A percentile compares a stretch with the other conserved stretches of the same genome.
These are phyloP conservation scores for Tremellales sp. DNA, from an alignment of 1,284 basidiomycete species.

Conservation along the genomic window DNA sequence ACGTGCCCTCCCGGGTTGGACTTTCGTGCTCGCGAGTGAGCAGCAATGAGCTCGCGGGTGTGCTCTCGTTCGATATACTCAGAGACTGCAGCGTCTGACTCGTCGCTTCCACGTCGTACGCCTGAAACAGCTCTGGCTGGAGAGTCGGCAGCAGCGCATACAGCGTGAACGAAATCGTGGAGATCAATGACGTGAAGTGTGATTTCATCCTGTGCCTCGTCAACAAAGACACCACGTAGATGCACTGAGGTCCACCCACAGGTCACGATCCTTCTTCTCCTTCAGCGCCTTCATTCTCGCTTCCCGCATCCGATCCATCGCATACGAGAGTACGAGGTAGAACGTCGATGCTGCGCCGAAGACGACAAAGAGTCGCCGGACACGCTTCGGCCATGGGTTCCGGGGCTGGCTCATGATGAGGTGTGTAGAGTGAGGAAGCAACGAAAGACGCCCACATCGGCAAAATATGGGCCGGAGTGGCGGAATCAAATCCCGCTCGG, in stretches of 20 bases:
- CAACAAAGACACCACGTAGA: neutral
- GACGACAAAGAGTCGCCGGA: constrained; percentile 31
- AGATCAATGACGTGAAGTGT: constrained; percentile 45
- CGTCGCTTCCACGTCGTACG: constrained; percentile 41
- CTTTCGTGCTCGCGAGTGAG: constrained; percentile 4
- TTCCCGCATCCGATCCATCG: constrained; percentile 36
- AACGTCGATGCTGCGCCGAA: constrained; percentile 34
- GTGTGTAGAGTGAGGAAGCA: neutral
- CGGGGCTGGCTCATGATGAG: neutral
- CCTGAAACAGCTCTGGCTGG: constrained; percentile 36
- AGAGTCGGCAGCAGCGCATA: constrained; percentile 48
- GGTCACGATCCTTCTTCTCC: constrained; percentile 33
- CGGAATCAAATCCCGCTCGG: too few relatives aligned
- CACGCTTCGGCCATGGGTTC: constrained; percentile 31
- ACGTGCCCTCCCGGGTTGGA: neutral
- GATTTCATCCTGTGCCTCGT: constrained; percentile 42
- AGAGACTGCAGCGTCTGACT: constrained; percentile 36
- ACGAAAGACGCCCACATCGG: neutral
- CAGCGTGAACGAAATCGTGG: constrained; percentile 46
- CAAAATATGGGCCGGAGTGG: too few relatives aligned
- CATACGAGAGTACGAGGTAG: constrained; percentile 36
- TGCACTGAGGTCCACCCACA: too few relatives aligned
- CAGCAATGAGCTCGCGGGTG: constrained; percentile 1
- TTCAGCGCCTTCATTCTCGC: constrained; percentile 32
- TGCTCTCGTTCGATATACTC: neutral